These are phyloP conservation scores for Leccinum rimulosum DNA, from an alignment of 768 basidiomycete species.

Conservation along the genomic window DNA sequence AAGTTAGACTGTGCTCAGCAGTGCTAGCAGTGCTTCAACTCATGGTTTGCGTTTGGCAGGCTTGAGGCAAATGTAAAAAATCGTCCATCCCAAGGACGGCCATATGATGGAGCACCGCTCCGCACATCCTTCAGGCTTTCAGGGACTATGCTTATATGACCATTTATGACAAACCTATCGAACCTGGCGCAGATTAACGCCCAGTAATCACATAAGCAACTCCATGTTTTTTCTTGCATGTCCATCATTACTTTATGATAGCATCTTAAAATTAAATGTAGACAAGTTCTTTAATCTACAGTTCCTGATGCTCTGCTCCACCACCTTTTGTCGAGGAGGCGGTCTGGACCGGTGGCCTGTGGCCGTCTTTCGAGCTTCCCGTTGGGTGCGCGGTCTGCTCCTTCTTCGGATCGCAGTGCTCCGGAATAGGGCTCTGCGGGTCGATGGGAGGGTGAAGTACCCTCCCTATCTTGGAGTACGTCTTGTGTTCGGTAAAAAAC, in stretches of 20 bases:
- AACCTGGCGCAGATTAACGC: background rate
- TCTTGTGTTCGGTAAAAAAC: slow-evolving; percentile 81
- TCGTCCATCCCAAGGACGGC: background rate
- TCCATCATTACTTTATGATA: slow-evolving; percentile 20
- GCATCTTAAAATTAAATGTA: slow-evolving; percentile 13
- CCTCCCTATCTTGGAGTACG: slow-evolving; percentile 74
- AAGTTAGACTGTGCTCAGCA: slow-evolving; percentile 30
- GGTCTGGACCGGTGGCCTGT: slow-evolving; percentile 28
- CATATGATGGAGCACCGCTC: background rate
- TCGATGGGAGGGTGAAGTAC: slow-evolving; percentile 78
- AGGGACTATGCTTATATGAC: slow-evolving; percentile 25
- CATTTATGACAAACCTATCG: slow-evolving; percentile 26
- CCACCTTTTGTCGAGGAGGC: slow-evolving; percentile 9
- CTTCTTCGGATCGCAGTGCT: slow-evolving; percentile 70
- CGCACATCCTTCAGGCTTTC: slow-evolving; percentile 2
- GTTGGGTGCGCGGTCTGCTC: slow-evolving; percentile 29
- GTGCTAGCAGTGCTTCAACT: slow-evolving; percentile 12
- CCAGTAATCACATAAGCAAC: slow-evolving; percentile 10
- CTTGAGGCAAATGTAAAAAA: slow-evolving; percentile 23
- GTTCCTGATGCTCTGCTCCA: slow-evolving; percentile 23
- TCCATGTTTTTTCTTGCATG: slow-evolving; percentile 25
- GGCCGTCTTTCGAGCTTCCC: slow-evolving; percentile 26
- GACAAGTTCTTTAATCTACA: slow-evolving; percentile 26
- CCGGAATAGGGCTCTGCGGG: slow-evolving; percentile 69
- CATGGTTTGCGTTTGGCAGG: slow-evolving; percentile 26